phyloP scores from a whole-genome alignment of 148 eudicot genomes.

The Amaranthus hypochondriacus region DNA sequence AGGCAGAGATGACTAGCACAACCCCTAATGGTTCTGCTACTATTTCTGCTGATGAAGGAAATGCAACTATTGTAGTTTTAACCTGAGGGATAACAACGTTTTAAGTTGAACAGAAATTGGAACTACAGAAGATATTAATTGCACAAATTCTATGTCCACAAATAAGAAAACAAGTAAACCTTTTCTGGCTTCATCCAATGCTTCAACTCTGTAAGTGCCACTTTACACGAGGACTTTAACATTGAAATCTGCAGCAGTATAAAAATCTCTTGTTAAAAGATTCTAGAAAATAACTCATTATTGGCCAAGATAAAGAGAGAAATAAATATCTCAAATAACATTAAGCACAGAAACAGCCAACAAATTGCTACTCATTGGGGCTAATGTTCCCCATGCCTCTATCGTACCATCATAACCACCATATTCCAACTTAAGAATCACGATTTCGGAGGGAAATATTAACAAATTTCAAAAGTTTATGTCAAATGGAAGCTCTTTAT shows the following conservation, averaged over 20 bases:
- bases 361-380: not conserved
- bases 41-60: conserved; percentile 55
- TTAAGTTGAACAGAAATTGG: not conserved
- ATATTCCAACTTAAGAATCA: not conserved
- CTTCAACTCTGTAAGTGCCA: conserved; percentile 38
- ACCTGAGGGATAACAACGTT: conserved; percentile 34
- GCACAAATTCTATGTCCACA: not conserved
- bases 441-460: not conserved
- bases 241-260: conserved; percentile 13
- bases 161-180: conserved; percentile 24
- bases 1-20: conserved; percentile 63
- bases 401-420: not conserved
- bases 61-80: conserved; percentile 38
- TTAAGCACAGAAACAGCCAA: not conserved
- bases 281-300: not conserved
- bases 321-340: not conserved
- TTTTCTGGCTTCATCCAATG: conserved; percentile 53
- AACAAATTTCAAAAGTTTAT: not conserved
- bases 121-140: not conserved
- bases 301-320: conserved; percentile 1
- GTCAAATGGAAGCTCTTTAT: not conserved
- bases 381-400: not conserved
- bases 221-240: conserved; percentile 36
- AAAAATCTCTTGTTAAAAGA: not conserved
- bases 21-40: conserved; percentile 62